Conservation (phyloP, 495 filamentous ascomycete species). For the Tuber calosporum region DNA sequence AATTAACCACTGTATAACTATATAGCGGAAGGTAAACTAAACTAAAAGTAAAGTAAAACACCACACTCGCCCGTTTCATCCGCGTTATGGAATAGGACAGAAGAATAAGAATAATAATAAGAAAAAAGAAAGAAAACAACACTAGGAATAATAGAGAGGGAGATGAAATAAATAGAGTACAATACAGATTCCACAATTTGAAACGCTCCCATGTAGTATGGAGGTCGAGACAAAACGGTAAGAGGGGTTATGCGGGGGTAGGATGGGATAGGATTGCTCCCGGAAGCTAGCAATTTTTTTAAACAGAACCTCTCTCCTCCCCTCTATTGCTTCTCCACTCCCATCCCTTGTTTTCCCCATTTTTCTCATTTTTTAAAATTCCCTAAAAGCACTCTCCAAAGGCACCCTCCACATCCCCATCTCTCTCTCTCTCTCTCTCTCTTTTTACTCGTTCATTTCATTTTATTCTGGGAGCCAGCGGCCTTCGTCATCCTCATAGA, state of each 20-base stretch:
- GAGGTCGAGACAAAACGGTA: background rate
- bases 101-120: no score
- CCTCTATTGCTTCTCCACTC: background rate
- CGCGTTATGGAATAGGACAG: background rate
- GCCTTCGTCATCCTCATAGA: conserved; percentile 3
- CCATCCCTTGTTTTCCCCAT: background rate
- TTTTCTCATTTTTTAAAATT: background rate
- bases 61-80: background rate
- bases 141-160: background rate
- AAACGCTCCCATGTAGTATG: background rate
- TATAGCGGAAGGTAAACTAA: background rate
- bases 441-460: background rate
- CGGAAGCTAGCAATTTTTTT: background rate
- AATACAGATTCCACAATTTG: background rate
- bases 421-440: background rate
- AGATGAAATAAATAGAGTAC: background rate
- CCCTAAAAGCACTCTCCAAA: background rate
- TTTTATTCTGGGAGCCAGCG: background rate
- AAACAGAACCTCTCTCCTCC: background rate
- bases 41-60: background rate
- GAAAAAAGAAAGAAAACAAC: background rate
- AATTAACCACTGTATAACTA: background rate
- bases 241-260: background rate
- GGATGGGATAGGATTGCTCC: background rate
- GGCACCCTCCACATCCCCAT: background rate